Percentiles rank a stretch among this genome's conserved stretches.
phyloP scores from a whole-genome alignment of 2,329 filamentous ascomycete genomes.

The Plenodomus lindquistii region DNA sequence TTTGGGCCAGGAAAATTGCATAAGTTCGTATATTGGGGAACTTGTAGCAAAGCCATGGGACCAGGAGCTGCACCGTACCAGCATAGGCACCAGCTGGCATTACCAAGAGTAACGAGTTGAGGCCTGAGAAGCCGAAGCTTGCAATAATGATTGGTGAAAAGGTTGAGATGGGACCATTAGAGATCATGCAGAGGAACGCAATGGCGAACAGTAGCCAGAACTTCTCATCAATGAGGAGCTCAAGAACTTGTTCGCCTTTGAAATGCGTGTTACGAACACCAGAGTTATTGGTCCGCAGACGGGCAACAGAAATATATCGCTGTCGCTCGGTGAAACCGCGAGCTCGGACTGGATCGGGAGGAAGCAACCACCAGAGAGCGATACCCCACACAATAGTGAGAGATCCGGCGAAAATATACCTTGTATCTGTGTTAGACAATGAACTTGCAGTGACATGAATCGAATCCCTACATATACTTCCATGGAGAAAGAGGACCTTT shows the following conservation, averaged over 20 bases:
- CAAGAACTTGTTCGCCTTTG: slow-evolving; percentile 65
- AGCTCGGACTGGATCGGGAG: slow-evolving; percentile 46
- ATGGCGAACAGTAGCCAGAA: slow-evolving; percentile 51
- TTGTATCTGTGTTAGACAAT: background rate
- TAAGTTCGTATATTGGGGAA: slow-evolving; percentile 25
- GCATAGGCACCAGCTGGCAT: slow-evolving; percentile 26
- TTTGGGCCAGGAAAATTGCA: slow-evolving; percentile 22
- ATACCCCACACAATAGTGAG: slow-evolving; percentile 26
- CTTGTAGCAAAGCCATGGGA: slow-evolving; percentile 26
- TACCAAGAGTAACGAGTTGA: slow-evolving; percentile 20
- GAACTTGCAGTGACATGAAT: background rate
- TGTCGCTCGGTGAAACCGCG: slow-evolving; percentile 41
- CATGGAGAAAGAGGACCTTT: slow-evolving; percentile 16
- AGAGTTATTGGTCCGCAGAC: slow-evolving; percentile 73
- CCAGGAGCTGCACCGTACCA: slow-evolving; percentile 20
- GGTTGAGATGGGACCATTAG: slow-evolving; percentile 24
- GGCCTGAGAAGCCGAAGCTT: slow-evolving; percentile 21
- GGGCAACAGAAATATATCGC: slow-evolving; percentile 60
- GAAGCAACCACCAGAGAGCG: slow-evolving; percentile 42
- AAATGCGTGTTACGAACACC: slow-evolving; percentile 71
- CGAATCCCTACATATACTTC: slow-evolving; percentile 23
- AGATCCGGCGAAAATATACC: slow-evolving; percentile 23
- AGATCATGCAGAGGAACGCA: slow-evolving; percentile 30
- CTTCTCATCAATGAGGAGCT: slow-evolving; percentile 59
- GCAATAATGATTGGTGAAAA: slow-evolving; percentile 28